Evolutionary conservation across 192 early-diverging fungal genomes (phyloP).

Genomic region (Phlyctochytrium arcticum): DNA sequence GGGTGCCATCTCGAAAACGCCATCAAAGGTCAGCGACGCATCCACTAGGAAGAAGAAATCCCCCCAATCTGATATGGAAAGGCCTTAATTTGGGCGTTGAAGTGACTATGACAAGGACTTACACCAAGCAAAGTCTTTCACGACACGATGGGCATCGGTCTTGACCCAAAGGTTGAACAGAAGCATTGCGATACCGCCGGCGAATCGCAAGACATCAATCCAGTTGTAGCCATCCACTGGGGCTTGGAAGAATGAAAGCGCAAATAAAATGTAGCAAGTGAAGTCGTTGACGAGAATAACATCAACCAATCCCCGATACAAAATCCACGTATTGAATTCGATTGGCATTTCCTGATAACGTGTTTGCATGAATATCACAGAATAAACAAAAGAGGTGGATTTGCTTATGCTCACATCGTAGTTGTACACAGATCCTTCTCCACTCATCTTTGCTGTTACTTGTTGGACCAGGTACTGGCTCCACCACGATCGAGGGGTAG

Average conservation of each 20-base stretch:
- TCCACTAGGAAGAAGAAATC: conserved; percentile 97
- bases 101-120: conserved; percentile 33
- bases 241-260: conserved; percentile 71
- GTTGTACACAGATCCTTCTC: conserved; percentile 14
- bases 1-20: conserved; percentile 94
- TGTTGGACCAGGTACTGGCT: conserved; percentile 27
- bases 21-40: conserved; percentile 71
- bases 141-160: conserved; percentile 88
- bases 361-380: too few species aligned
- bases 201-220: conserved; percentile 63
- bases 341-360: conserved; percentile 64
- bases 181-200: conserved; percentile 74
- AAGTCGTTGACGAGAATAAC: conserved; percentile 93
- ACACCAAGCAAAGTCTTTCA: conserved; percentile 99
- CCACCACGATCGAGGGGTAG: conserved; percentile 24
- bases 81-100: too few species aligned
- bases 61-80: conserved; percentile 99
- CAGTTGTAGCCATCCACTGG: conserved; percentile 44
- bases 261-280: conserved; percentile 76
- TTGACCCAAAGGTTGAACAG: conserved; percentile 96
- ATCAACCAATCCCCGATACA: conserved; percentile 91
- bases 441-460: conserved; percentile 32
- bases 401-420: conserved; percentile 27
- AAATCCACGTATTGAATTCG: conserved; percentile 95
- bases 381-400: too few species aligned